Evolutionary conservation across 441 rosid genomes (phyloP).

Genomic region (Aquilaria agallochum): DNA sequence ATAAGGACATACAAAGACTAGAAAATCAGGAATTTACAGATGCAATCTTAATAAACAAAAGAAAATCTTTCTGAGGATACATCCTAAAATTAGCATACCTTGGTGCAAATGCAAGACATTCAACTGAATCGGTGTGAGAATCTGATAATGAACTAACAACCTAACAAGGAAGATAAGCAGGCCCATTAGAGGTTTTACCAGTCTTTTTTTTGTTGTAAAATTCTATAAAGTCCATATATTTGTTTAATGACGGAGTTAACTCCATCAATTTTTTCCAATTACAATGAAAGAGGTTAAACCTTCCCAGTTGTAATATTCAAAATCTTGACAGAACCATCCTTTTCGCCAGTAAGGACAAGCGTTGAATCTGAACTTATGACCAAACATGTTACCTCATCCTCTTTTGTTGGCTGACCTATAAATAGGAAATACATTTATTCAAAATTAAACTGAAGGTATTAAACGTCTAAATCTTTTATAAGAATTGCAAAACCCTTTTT

Average conservation of each 20-base stretch:
- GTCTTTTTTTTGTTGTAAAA: not conserved
- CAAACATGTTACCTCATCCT: slow-evolving; percentile 76
- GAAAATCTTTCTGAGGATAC: no score
- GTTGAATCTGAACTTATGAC: slow-evolving; percentile 69
- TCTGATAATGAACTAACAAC: slow-evolving; percentile 59
- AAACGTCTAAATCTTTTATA: not conserved
- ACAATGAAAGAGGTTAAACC: slow-evolving; percentile 33
- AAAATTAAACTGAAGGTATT: not conserved
- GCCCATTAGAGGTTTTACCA: slow-evolving; percentile 8
- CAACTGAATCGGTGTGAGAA: slow-evolving; percentile 70
- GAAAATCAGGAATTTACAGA: no score
- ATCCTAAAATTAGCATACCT: slow-evolving; percentile 29
- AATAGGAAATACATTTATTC: slow-evolving; percentile 12
- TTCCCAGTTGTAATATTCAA: slow-evolving; percentile 74
- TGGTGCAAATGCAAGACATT: slow-evolving; percentile 63
- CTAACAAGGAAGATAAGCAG: slow-evolving; percentile 31
- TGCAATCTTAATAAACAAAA: no score
- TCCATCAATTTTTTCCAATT: not conserved
- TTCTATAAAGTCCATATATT: not conserved
- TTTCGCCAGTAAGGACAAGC: slow-evolving; percentile 78
- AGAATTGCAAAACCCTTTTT: not conserved
- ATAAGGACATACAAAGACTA: no score
- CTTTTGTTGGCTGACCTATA: slow-evolving; percentile 82
- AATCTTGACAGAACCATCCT: slow-evolving; percentile 70
- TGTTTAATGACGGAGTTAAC: not conserved